phyloP scores from a whole-genome alignment of 345 rosid species.

The Gossypium anomalum region DNA sequence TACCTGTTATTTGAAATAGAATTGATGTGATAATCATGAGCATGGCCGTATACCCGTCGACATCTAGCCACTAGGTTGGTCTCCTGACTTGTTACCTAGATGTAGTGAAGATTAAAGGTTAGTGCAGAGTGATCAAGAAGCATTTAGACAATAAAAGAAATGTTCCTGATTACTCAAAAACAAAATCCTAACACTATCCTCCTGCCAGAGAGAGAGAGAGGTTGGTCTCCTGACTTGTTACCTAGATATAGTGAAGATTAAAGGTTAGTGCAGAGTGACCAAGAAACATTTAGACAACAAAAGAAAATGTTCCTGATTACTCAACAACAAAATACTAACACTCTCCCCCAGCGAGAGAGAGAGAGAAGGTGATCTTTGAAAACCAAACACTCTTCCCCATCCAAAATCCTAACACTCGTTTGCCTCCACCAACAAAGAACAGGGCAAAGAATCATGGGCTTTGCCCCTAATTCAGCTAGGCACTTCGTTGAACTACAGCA shows the following conservation, averaged over 20 bases:
- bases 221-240: slow-evolving; percentile 55
- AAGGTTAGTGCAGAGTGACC: no score
- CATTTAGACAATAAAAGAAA: background rate
- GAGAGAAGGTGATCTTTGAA: no score
- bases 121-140: background rate
- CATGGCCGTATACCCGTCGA: slow-evolving; percentile 93
- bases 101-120: background rate
- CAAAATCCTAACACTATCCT: background rate
- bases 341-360: background rate
- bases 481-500: slow-evolving; percentile 4
- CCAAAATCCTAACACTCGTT: no score
- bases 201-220: background rate
- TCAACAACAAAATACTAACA: background rate
- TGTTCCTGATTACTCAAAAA: background rate
- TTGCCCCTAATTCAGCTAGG: background rate
- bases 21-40: slow-evolving; percentile 98
- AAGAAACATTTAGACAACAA: background rate
- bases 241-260: background rate
- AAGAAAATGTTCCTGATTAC: background rate
- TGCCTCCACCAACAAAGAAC: background rate
- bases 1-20: slow-evolving; percentile 38
- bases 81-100: slow-evolving; percentile 61
- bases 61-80: slow-evolving; percentile 83
- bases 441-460: background rate
- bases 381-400: background rate